Conservation (phyloP, 1,284 basidiomycete genomes). For the Trichosporon faecale region DNA sequence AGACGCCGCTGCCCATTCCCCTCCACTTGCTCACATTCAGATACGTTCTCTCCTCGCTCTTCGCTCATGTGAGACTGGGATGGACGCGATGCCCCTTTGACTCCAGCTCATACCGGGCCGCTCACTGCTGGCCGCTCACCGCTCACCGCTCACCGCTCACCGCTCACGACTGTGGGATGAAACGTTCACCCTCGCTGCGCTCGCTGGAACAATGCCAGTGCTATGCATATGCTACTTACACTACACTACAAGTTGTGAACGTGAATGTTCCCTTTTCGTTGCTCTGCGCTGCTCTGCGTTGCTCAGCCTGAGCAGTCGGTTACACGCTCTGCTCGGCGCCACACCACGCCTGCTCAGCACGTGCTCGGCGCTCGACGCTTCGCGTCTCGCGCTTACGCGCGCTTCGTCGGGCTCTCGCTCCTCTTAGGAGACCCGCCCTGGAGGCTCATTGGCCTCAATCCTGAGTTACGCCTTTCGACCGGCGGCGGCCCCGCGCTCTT, state of each 20-base stretch:
- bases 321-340: too few relatives aligned
- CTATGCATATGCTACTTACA: not conserved
- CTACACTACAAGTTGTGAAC: not conserved
- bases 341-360: too few relatives aligned
- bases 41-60: too few relatives aligned
- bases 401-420: slow-evolving; percentile 10
- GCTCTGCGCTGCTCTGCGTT: too few relatives aligned
- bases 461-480: not conserved
- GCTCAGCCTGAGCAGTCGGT: not conserved
- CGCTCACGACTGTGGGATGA: too few relatives aligned
- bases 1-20: too few relatives aligned
- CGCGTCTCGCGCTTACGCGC: not conserved
- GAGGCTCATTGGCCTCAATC: not conserved
- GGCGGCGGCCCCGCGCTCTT: not conserved
- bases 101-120: too few relatives aligned
- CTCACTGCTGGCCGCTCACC: too few relatives aligned
- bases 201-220: not conserved
- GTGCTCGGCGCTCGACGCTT: not conserved
- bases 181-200: too few relatives aligned
- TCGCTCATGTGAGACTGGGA: too few relatives aligned
- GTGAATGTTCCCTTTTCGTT: not conserved
- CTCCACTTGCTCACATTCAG: too few relatives aligned
- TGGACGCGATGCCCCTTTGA: too few relatives aligned
- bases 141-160: not conserved
- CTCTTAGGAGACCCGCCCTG: slow-evolving; percentile 10